Evolutionary conservation across 495 filamentous ascomycete species (phyloP), one percentile per base, ranked within the genome.

Genomic region (Paragyromitra xinjiangensis): DNA sequence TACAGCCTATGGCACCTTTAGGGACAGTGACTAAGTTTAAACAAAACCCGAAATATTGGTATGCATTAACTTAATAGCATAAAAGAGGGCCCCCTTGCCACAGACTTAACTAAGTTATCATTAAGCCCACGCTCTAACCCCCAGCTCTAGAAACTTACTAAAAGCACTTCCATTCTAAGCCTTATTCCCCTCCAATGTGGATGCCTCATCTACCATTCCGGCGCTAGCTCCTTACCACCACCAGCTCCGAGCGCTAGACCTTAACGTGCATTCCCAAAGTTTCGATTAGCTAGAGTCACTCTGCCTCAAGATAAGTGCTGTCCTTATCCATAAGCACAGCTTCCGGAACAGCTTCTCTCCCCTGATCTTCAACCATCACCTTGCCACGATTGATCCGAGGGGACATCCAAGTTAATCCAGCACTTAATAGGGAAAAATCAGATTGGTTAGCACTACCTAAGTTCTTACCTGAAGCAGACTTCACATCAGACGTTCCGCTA

Each of bases 351-450:
- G 16, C 22, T n/a, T 51, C 29, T 40, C 51, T 5, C 29, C 34
- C 16, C 6, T 24, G 53, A 14, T 45, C 26, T 24, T 61, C 40
- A 12, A 39, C 26, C 24, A 22, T 0, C 37, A n/a, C 5, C 12
- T 44, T 34, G 39, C 39, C 11, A 58, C 42, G 40, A 39, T 45
- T 14, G 8, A 22, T 26, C 11, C 34, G 37, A 24, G 51, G 48
- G 51, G 62, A 69, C 37, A 45, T 45, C 56, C 55, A 56, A 22
- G 22, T 8, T 37, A 39, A 58, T 40, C 40, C 40, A 7, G 26
- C 42, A 61, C 19, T 19, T 12, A 56, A 29, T 34, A 14, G n/a
- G 48, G 45, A 48, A 56, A 65, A 65, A 56, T 48, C 45, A 29
- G 59, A 42, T 39, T n/a, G 45, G 39, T 42, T 44, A 7, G 6